Evolutionary conservation across 73 alveolate species (phyloP).

Genomic region (Paraurostyla sp.): DNA sequence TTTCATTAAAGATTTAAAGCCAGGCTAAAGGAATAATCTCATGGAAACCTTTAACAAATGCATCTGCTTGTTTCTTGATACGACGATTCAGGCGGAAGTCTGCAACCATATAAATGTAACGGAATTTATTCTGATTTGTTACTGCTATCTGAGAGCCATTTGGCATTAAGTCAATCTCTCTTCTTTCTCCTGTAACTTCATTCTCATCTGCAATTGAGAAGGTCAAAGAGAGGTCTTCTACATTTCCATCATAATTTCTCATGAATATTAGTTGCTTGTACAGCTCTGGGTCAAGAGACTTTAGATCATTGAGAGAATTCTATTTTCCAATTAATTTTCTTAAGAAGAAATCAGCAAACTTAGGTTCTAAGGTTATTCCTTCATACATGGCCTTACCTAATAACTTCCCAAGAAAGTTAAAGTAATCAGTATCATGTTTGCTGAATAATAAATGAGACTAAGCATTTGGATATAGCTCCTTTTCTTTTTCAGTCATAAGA

Average conservation of each 20-base stretch:
- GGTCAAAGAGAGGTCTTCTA: slow-evolving; percentile 75
- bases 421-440: slow-evolving; percentile 82
- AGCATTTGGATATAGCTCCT: slow-evolving; percentile 90
- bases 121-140: slow-evolving; percentile 86
- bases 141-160: slow-evolving; percentile 92
- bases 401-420: slow-evolving; percentile 91
- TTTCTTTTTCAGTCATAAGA: slow-evolving; percentile 79
- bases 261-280: slow-evolving; percentile 78
- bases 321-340: slow-evolving; percentile 86
- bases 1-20: slow-evolving; percentile 89
- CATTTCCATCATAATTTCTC: slow-evolving; percentile 79
- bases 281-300: slow-evolving; percentile 91
- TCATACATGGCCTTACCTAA: slow-evolving; percentile 96
- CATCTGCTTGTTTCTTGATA: slow-evolving; percentile 85
- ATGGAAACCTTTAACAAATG: slow-evolving; percentile 91
- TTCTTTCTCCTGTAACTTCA: slow-evolving; percentile 81
- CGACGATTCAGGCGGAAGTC: slow-evolving; percentile 89
- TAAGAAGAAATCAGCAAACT: slow-evolving; percentile 92
- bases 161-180: slow-evolving; percentile 87
- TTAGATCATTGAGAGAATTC: slow-evolving; percentile 90
- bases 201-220: slow-evolving; percentile 75
- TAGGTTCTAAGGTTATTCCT: slow-evolving; percentile 90
- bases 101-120: slow-evolving; percentile 89
- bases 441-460: slow-evolving; percentile 61
- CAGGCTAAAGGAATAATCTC: slow-evolving; percentile 86